Evolutionary conservation across 371 early-diverging fungal species (phyloP).

Genomic region (Mortierella sp.): DNA sequence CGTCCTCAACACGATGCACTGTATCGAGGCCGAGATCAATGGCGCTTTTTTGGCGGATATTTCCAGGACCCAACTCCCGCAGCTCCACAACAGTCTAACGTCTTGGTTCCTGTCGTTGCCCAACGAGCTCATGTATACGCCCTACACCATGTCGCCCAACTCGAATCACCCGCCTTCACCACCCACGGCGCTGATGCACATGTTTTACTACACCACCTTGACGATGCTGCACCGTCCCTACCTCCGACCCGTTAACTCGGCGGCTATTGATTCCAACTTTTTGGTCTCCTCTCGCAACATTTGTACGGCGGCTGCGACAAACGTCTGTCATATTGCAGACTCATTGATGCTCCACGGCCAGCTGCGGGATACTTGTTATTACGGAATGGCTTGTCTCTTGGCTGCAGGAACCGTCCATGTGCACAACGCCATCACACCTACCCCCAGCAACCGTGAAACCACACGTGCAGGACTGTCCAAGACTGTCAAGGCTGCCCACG

Average conservation of each 20-base stretch:
- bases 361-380: slow-evolving; percentile 56
- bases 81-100: slow-evolving; percentile 56
- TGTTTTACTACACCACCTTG: slow-evolving; percentile 56
- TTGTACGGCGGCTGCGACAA: slow-evolving; percentile 56
- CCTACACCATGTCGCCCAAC: slow-evolving; percentile 58
- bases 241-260: slow-evolving; percentile 56
- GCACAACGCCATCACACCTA: slow-evolving; percentile 53
- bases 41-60: slow-evolving; percentile 56
- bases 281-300: slow-evolving; percentile 56
- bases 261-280: slow-evolving; percentile 54
- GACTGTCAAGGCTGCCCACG: slow-evolving; percentile 57
- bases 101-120: slow-evolving; percentile 57
- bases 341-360: slow-evolving; percentile 57
- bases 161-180: slow-evolving; percentile 57
- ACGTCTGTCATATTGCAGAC: slow-evolving; percentile 57
- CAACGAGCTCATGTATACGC: slow-evolving; percentile 58
- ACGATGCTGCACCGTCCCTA: slow-evolving; percentile 57
- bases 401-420: slow-evolving; percentile 57
- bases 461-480: slow-evolving; percentile 57
- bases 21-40: slow-evolving; percentile 56
- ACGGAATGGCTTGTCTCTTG: slow-evolving; percentile 57
- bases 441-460: slow-evolving; percentile 54
- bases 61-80: slow-evolving; percentile 52
- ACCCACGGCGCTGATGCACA: slow-evolving; percentile 56
- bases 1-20: slow-evolving; percentile 57